Evolutionary conservation across 2,329 filamentous ascomycete species (phyloP).

Genomic region (Aspergillus sergii): DNA sequence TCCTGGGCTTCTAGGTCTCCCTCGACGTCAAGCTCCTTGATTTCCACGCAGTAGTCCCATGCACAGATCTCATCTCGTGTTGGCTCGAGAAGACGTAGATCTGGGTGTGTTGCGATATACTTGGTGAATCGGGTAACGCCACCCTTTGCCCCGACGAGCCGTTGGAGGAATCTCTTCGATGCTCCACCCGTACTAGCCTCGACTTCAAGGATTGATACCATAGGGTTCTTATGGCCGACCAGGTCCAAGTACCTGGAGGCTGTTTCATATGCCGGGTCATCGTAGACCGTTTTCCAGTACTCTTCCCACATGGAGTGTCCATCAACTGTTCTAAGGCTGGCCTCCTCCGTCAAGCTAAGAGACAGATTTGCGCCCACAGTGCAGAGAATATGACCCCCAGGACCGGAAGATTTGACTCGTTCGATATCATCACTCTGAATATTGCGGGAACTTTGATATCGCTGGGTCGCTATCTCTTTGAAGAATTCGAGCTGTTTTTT

Average conservation of each 20-base stretch:
- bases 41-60: conserved; percentile 14
- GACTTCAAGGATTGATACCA: conserved; percentile 27
- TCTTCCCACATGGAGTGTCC: neutral
- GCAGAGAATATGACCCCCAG: conserved; percentile 12
- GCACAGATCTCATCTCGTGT: conserved; percentile 1
- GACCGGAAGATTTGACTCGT: neutral
- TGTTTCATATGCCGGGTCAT: conserved; percentile 10
- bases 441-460: neutral
- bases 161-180: conserved; percentile 14
- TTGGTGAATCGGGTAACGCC: conserved; percentile 11
- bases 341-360: conserved; percentile 7
- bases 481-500: neutral
- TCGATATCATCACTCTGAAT: neutral
- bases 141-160: neutral
- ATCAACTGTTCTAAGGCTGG: neutral
- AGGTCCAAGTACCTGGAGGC: conserved; percentile 18
- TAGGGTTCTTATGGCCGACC: conserved; percentile 26
- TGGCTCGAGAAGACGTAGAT: neutral
- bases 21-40: conserved; percentile 16
- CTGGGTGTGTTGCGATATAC: conserved; percentile 20
- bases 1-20: conserved; percentile 7
- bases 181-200: conserved; percentile 19
- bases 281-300: conserved; percentile 9
- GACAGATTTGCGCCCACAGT: conserved; percentile 16
- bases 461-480: neutral